These are phyloP conservation scores for Fagopyrum esculentum DNA, from an alignment of 148 eudicot species.

Conservation along the genomic window DNA sequence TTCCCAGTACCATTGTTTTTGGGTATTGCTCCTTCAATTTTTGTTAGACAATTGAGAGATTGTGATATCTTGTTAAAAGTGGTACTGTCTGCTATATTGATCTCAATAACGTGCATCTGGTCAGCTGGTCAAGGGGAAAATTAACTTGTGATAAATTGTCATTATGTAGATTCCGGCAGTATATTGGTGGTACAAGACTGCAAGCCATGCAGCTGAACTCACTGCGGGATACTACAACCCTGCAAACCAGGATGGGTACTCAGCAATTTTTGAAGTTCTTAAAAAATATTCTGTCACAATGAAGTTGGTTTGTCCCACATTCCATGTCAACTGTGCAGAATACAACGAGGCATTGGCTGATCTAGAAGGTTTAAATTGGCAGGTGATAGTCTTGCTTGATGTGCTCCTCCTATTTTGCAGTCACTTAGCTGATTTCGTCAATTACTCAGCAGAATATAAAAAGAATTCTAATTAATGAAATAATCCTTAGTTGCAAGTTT, in stretches of 20 bases:
- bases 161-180: slow-evolving; percentile 49
- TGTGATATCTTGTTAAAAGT: not conserved
- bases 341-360: slow-evolving; percentile 46
- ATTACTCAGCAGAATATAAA: not conserved
- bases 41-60: not conserved
- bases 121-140: slow-evolving; percentile 3
- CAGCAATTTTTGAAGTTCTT: slow-evolving; percentile 39
- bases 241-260: slow-evolving; percentile 52
- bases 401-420: too few species aligned
- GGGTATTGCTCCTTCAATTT: not conserved
- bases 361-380: slow-evolving; percentile 65
- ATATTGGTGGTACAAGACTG: slow-evolving; percentile 67
- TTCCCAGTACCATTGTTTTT: not conserved
- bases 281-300: slow-evolving; percentile 41
- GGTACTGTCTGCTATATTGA: not conserved
- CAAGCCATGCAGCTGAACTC: slow-evolving; percentile 74
- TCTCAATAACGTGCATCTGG: not conserved
- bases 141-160: not conserved
- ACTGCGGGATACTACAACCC: slow-evolving; percentile 66
- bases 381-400: slow-evolving; percentile 33
- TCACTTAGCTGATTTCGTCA: not conserved
- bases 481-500: not conserved
- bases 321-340: slow-evolving; percentile 32
- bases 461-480: not conserved
- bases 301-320: slow-evolving; percentile 36